Percentiles rank a stretch among this genome's conserved stretches.
phyloP scores from a whole-genome alignment of 202 grass and related monocot species.

The Carex arenaria region DNA sequence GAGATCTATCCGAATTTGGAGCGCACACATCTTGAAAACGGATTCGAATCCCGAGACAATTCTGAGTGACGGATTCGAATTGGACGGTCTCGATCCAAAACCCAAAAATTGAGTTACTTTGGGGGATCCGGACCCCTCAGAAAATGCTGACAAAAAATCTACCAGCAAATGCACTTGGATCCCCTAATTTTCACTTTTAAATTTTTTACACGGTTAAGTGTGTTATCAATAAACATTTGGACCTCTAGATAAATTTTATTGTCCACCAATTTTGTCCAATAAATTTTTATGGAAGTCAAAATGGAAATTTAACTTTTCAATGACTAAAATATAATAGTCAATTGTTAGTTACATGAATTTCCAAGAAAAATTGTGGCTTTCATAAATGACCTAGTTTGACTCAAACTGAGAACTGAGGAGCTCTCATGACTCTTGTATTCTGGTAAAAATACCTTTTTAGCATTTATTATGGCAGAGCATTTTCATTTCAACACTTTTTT shows the following conservation, averaged over 20 bases:
- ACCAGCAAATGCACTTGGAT: neutral
- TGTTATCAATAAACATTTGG: no score
- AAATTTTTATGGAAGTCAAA: neutral
- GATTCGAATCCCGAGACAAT: no score
- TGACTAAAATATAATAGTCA: neutral
- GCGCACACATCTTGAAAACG: no score
- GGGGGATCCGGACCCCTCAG: no score
- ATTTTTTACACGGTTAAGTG: no score
- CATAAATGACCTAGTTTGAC: constrained; percentile 3
- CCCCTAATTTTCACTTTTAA: neutral
- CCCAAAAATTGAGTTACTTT: no score
- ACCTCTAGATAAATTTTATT: no score
- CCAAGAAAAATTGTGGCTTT: neutral
- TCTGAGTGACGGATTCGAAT: no score
- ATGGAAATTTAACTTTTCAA: neutral
- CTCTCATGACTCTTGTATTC: neutral
- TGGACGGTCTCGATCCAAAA: no score
- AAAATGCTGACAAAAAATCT: neutral
- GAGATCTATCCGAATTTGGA: no score
- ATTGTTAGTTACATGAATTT: neutral
- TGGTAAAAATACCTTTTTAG: neutral
- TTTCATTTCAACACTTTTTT: neutral
- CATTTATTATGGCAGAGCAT: neutral
- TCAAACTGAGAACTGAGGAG: neutral
- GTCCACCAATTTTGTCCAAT: neutral